Conservation (phyloP, 495 filamentous ascomycete genomes). For the Penicillium argentinense region DNA sequence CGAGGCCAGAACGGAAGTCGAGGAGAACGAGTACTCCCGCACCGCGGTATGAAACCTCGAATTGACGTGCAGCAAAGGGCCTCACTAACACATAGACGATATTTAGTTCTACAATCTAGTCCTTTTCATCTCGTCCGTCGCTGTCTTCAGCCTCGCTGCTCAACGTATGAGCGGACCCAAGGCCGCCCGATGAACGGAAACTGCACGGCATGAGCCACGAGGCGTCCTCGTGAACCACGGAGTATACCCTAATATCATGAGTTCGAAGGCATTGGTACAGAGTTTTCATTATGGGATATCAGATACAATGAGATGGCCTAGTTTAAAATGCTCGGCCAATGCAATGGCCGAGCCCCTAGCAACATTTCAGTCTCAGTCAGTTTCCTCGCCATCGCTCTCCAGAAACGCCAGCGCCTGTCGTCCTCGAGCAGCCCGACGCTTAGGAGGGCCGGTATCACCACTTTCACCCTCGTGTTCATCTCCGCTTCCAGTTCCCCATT, state of each 20-base stretch:
- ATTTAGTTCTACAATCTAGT: slow-evolving; percentile 94
- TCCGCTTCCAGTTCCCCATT: slow-evolving; percentile 63
- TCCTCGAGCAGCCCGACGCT: slow-evolving; percentile 42
- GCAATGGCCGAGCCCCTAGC: background rate
- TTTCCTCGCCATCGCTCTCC: slow-evolving; percentile 53
- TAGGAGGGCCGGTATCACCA: slow-evolving; percentile 14
- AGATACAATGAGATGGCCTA: background rate
- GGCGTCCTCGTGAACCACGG: too few relatives aligned
- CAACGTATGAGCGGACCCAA: slow-evolving; percentile 64
- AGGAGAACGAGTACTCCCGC: slow-evolving; percentile 91
- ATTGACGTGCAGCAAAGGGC: background rate
- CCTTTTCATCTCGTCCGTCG: slow-evolving; percentile 91
- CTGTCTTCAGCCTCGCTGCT: slow-evolving; percentile 86
- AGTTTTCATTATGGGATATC: slow-evolving; percentile 1
- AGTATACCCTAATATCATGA: background rate
- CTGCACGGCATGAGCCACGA: too few relatives aligned
- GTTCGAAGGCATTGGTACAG: too few relatives aligned
- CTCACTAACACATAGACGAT: background rate
- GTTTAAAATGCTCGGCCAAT: background rate
- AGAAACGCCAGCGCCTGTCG: slow-evolving; percentile 55
- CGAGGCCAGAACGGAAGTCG: slow-evolving; percentile 87
- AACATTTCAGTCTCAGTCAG: slow-evolving; percentile 41
- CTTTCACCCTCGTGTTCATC: slow-evolving; percentile 33
- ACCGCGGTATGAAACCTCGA: slow-evolving; percentile 63
- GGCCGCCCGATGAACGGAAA: slow-evolving; percentile 30